phyloP scores from a whole-genome alignment of 768 basidiomycete species.

The Chalciporus piperatus region DNA sequence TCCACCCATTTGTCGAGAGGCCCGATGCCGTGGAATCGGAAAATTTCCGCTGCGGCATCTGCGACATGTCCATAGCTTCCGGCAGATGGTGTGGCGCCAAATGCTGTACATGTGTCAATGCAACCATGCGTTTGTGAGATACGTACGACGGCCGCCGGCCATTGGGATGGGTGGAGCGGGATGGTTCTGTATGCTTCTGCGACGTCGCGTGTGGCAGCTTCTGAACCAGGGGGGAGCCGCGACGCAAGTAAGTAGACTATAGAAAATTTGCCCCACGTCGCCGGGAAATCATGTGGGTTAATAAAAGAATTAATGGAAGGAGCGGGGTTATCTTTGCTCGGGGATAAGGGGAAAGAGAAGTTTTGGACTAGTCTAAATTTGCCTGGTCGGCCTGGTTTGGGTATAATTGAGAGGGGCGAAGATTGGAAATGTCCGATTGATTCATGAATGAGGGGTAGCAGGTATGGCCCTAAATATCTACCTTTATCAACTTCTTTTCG shows the following conservation, averaged over 20 bases:
- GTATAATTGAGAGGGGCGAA: neutral
- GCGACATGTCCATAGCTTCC: conserved; percentile 1
- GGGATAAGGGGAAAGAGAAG: neutral
- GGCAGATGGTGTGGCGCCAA: neutral
- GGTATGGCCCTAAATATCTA: no score
- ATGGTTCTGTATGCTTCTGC: neutral
- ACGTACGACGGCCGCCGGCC: neutral
- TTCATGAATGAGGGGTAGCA: no score
- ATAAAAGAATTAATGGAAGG: neutral
- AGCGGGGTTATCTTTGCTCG: fast-evolving
- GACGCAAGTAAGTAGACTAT: neutral
- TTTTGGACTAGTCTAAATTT: conserved; percentile 1
- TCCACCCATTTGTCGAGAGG: conserved; percentile 9
- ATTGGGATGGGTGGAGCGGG: neutral
- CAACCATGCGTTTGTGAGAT: neutral
- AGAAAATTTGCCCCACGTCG: conserved; percentile 2
- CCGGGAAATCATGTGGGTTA: neutral
- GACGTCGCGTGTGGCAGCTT: neutral
- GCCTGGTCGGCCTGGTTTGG: neutral
- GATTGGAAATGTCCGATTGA: no score
- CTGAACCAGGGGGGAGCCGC: neutral
- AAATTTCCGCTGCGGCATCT: conserved; percentile 6
- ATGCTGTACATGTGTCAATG: neutral
- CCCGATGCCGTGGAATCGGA: neutral
- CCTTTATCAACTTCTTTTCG: no score